Percentiles rank a stretch among this genome's conserved stretches.
phyloP scores from a whole-genome alignment of 176 grass and related monocot genomes.

The Lolium perenne region DNA sequence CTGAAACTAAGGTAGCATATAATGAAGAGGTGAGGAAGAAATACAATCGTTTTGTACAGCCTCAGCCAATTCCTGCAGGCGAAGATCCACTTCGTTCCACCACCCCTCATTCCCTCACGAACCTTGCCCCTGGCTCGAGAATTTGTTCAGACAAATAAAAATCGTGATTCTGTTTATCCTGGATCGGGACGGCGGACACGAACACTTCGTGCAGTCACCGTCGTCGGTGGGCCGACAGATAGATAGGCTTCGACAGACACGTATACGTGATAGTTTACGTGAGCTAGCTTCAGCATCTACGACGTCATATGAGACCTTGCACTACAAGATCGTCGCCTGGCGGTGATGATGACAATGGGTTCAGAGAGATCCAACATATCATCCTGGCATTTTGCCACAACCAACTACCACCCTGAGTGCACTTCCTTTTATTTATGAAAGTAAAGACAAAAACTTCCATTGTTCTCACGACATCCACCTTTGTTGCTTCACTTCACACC shows the following conservation, averaged over 20 bases:
- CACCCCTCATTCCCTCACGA: background rate
- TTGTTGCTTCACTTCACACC: background rate
- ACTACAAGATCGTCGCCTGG: background rate
- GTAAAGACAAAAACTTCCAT: background rate
- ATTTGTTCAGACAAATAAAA: background rate
- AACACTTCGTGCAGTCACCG: background rate
- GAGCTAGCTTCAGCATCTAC: background rate
- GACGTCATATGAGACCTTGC: background rate
- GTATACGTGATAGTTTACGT: background rate
- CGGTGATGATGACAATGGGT: background rate
- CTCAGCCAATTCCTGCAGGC: too few species aligned
- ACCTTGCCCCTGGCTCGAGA: background rate
- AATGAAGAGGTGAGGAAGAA: too few species aligned
- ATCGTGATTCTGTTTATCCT: background rate
- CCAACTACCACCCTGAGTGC: background rate
- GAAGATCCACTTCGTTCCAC: background rate
- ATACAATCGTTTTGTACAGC: too few species aligned
- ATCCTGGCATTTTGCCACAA: conserved; percentile 28
- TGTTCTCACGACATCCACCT: background rate
- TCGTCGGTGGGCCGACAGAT: background rate
- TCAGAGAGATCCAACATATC: conserved; percentile 4
- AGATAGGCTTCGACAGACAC: conserved; percentile 3
- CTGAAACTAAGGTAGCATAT: too few species aligned
- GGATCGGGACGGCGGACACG: background rate
- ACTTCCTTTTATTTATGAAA: background rate